Evolutionary conservation across 129 eudicot genomes (phyloP), one percentile per base, ranked within the genome.

Genomic region (Helianthus annuus): DNA sequence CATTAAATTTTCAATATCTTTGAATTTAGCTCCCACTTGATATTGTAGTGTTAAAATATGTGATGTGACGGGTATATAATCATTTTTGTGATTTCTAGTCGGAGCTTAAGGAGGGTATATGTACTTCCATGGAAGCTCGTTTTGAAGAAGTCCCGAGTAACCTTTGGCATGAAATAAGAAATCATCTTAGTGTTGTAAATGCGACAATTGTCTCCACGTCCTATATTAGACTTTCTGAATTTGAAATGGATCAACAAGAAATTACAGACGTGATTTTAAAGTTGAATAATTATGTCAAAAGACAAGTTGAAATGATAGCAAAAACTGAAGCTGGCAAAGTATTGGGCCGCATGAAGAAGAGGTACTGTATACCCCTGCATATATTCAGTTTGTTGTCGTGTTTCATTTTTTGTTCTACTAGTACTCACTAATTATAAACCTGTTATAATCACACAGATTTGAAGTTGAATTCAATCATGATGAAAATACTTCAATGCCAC

Each of bases 401-500:
- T 19, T 19, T 19, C 13, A 11, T 48, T 48, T 11, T 12, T 48
- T 48, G 3, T 36, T n/a, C 15, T 45, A 67, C 42, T 72, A 19
- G 10, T 29, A 58, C 69, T 48, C n/a, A 7, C 22, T 19, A 19
- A 19, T 44, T 11, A 40, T 32, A 6, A 65, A 56, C 9, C 55
- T 48, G n/a, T 10, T 46, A 24, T 46, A 52, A 60, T 48, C 40
- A n/a, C 19, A 12, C 81, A 95, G 99, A 83, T 95, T 95, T 82
- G 79, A 88, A 58, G 84, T 93, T 65, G 48, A 90, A 79, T 94
- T 94, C 64, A 90, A 92, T 76, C 97, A 86, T 0, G 22, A 19
- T 68, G 98, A 94, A 76, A 76, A 84, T n/a, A 96, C 90, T 71
- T 88, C 98, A 45, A 87, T 94, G 98, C 98, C 98, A 19, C 92